phyloP scores from a whole-genome alignment of 2,329 filamentous ascomycete species.

The Stagonosporopsis chrysanthemi region DNA sequence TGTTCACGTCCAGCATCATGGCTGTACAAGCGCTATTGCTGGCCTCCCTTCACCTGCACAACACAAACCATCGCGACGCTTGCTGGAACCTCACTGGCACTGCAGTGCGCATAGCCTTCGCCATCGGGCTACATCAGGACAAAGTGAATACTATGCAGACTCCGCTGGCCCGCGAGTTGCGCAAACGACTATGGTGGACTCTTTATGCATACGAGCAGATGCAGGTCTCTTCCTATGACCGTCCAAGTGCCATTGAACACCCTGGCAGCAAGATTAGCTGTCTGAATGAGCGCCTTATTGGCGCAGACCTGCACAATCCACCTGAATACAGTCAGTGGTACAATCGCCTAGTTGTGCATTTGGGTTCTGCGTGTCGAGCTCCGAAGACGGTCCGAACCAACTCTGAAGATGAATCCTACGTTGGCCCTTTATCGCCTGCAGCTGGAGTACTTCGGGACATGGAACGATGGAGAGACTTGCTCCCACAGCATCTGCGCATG shows the following conservation, averaged over 20 bases:
- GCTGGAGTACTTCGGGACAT: slow-evolving; percentile 50
- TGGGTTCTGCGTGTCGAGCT: slow-evolving; percentile 50
- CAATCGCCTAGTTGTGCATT: slow-evolving; percentile 47
- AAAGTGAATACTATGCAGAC: slow-evolving; percentile 46
- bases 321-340: slow-evolving; percentile 52
- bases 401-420: slow-evolving; percentile 48
- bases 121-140: slow-evolving; percentile 56
- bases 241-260: slow-evolving; percentile 54
- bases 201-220: slow-evolving; percentile 59
- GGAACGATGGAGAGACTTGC: slow-evolving; percentile 48
- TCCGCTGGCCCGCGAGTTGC: slow-evolving; percentile 53
- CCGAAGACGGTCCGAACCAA: slow-evolving; percentile 43
- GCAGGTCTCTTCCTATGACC: slow-evolving; percentile 55
- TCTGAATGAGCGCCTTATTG: slow-evolving; percentile 49
- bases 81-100: slow-evolving; percentile 56
- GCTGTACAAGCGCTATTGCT: slow-evolving; percentile 55
- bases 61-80: slow-evolving; percentile 55
- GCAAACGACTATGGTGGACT: slow-evolving; percentile 62
- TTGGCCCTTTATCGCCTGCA: slow-evolving; percentile 50
- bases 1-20: slow-evolving; percentile 53
- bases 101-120: slow-evolving; percentile 54
- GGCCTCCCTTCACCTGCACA: slow-evolving; percentile 55
- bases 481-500: slow-evolving; percentile 50
- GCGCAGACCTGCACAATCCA: slow-evolving; percentile 39
- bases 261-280: slow-evolving; percentile 44